These are phyloP conservation scores for Nannizziopsis barbatae DNA, from an alignment of 2,329 filamentous ascomycete species.

Conservation along the genomic window DNA sequence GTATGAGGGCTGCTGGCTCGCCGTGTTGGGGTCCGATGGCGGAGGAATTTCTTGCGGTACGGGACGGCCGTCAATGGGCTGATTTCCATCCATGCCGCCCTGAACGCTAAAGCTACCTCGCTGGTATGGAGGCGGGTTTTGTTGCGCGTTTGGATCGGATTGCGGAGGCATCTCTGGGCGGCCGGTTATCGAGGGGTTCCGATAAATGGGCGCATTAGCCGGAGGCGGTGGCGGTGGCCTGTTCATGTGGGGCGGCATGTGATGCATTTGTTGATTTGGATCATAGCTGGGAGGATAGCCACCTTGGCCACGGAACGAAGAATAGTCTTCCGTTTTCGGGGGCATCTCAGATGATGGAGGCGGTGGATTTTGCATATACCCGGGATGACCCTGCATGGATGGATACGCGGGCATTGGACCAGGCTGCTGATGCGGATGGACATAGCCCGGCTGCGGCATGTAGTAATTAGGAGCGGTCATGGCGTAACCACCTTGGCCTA, in stretches of 20 bases:
- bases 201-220: slow-evolving; percentile 27
- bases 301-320: slow-evolving; percentile 23
- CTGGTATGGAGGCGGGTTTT: slow-evolving; percentile 24
- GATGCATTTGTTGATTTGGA: slow-evolving; percentile 24
- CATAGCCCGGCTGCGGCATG: slow-evolving; percentile 25
- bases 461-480: slow-evolving; percentile 31
- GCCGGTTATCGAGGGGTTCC: slow-evolving; percentile 32
- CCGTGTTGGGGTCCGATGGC: not conserved
- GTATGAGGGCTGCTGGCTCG: slow-evolving; percentile 15
- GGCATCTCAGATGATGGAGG: slow-evolving; percentile 22
- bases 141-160: slow-evolving; percentile 28
- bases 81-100: slow-evolving; percentile 25
- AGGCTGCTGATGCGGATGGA: slow-evolving; percentile 26
- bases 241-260: slow-evolving; percentile 26
- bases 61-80: slow-evolving; percentile 14
- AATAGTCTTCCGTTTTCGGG: slow-evolving; percentile 31
- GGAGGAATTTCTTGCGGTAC: not conserved
- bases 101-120: slow-evolving; percentile 30
- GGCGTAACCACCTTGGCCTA: slow-evolving; percentile 25
- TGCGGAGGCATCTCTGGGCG: slow-evolving; percentile 31
- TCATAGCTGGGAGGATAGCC: slow-evolving; percentile 29
- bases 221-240: slow-evolving; percentile 23
- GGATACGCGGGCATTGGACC: slow-evolving; percentile 28
- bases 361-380: slow-evolving; percentile 27
- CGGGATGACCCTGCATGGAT: slow-evolving; percentile 22